Evolutionary conservation across 169 alveolate genomes (phyloP).

Genomic region (Eimeria tenella): DNA sequence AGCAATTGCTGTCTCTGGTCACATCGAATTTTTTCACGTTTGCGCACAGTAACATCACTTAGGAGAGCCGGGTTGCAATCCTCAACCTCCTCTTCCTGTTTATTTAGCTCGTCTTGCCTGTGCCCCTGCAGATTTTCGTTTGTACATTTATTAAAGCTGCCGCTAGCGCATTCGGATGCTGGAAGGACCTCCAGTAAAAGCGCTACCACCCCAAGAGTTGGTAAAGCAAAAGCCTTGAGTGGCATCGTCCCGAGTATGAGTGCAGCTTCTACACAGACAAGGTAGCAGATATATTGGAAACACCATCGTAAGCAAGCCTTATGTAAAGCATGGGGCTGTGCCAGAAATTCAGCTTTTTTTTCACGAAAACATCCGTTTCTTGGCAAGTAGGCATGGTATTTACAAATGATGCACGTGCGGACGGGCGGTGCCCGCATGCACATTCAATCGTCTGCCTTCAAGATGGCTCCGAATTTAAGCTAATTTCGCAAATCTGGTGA

Average conservation of each 20-base stretch:
- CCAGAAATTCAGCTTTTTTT: too few relatives aligned
- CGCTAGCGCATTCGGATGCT: not conserved
- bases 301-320: too few relatives aligned
- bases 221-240: constrained; percentile 30
- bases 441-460: too few relatives aligned
- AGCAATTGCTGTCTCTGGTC: constrained; percentile 39
- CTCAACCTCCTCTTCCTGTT: not conserved
- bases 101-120: not conserved
- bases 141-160: not conserved
- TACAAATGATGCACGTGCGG: too few relatives aligned
- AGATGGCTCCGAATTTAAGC: too few relatives aligned
- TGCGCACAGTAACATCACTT: not conserved
- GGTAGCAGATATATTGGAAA: too few relatives aligned
- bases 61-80: not conserved
- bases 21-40: not conserved
- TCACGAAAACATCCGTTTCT: too few relatives aligned
- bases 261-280: constrained; percentile 19
- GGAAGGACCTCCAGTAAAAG: constrained; percentile 58
- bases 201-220: constrained; percentile 25
- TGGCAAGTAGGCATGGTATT: too few relatives aligned
- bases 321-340: too few relatives aligned
- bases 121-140: not conserved
- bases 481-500: too few relatives aligned
- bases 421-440: too few relatives aligned
- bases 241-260: constrained; percentile 11